Percentiles rank a stretch among this genome's conserved stretches.
Conservation (phyloP, 805 yeast genomes). For the Maudiozyma pseudohumilis region DNA sequence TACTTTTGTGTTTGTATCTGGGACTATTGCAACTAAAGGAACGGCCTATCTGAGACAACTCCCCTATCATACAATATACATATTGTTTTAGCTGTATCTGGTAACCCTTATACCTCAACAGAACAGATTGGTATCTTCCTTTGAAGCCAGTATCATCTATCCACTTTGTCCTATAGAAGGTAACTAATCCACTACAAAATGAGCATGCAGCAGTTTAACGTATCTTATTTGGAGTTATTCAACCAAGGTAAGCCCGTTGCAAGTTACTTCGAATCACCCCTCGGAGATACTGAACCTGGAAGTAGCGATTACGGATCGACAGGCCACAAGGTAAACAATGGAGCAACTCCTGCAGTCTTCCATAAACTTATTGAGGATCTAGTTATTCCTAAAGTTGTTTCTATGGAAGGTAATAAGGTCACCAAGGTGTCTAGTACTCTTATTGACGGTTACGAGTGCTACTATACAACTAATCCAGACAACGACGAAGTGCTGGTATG, state of each 20-base stretch:
- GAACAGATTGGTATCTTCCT: no score
- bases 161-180: no score
- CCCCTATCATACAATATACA: no score
- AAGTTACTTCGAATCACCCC: conserved; percentile 14
- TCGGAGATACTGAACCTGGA: conserved; percentile 5
- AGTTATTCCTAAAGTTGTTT: conserved; percentile 25
- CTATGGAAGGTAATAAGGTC: conserved; percentile 26
- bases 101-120: no score
- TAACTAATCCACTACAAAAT: no score
- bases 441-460: conserved; percentile 28
- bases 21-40: no score
- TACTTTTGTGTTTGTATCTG: no score
- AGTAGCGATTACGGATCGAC: conserved; percentile 20
- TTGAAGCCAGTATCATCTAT: no score
- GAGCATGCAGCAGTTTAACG: conserved; percentile 13
- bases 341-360: conserved; percentile 8
- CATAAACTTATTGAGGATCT: conserved; percentile 22
- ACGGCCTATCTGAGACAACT: no score
- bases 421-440: conserved; percentile 24
- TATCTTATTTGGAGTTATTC: conserved; percentile 24
- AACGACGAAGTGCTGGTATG: conserved; percentile 17
- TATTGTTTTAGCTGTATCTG: no score
- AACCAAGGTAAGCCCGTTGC: conserved; percentile 16
- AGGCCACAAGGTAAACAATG: conserved; percentile 6
- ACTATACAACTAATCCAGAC: conserved; percentile 20